Evolutionary conservation across 2,329 filamentous ascomycete genomes (phyloP), one percentile per base, ranked within the genome.

Genomic region (Trichoderma endophyticum): DNA sequence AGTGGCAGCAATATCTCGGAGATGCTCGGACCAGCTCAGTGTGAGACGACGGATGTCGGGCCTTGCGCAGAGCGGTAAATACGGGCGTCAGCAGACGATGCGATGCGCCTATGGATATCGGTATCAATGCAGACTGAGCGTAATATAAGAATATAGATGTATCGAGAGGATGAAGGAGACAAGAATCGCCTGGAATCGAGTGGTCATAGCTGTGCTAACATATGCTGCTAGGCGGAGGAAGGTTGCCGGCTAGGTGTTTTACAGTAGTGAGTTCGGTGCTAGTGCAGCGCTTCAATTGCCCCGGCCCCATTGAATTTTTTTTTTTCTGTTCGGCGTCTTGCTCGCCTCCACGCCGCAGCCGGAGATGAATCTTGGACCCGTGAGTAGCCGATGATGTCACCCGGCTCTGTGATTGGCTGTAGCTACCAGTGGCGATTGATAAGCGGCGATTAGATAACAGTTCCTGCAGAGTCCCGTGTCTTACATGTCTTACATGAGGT

Each of bases 331-430:
- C 48, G 21, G 21, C 48, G n/a, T 30, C 30, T 24, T 18, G 21
- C 32, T 59, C 60, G 61, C 51, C 69, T 71, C 60, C 61, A 34
- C 62, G 70, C 64, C 71, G 65, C 51, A 39, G 71, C 64, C 64
- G 65, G 65, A 70, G 66, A 70, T 70, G 65, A 72, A 70, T 71
- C 39, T 65, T 54, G 57, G 24, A 28, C 60, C 60, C 72, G 72
- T 24, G n/a, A 18, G 62, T 73, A 73, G 56, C 72, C 72, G 72
- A 57, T 71, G 61, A 68, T 71, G 63, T 68, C 72, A 71, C 30
- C 9, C 14, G 21, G 68, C 34, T n/a, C 56, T 51, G 24, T 63
- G 62, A 73, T 73, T 73, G 72, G 71, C 67, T 36, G 26, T 15
- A 4, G 12, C 4, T n/a, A 24, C 8, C 30, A 9, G 24, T 62